Percentiles rank a stretch among this genome's conserved stretches.
Conservation (phyloP, 441 rosid genomes). For the Pelargonium hybrid region DNA sequence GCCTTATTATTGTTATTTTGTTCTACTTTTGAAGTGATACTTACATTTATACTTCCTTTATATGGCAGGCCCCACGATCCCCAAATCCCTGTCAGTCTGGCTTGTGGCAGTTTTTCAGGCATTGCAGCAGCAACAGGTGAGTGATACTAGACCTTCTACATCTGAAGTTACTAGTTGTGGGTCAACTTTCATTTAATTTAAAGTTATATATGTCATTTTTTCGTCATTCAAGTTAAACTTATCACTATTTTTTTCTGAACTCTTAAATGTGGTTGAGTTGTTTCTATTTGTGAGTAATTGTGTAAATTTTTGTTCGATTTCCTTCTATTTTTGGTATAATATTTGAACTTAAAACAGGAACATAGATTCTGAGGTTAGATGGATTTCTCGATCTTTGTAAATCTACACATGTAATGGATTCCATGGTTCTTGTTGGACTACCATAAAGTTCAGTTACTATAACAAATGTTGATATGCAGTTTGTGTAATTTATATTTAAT, state of each 20-base stretch:
- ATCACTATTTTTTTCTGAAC: neutral
- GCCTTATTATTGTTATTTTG: neutral
- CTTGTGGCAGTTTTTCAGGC: constrained; percentile 93
- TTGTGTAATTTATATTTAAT: neutral
- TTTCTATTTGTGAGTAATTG: neutral
- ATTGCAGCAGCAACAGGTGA: constrained; percentile 86
- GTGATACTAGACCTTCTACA: constrained; percentile 19
- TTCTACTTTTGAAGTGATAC: constrained; percentile 3
- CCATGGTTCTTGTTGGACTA: neutral
- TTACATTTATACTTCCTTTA: neutral
- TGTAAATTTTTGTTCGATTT: neutral
- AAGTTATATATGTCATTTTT: neutral
- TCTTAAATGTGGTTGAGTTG: neutral
- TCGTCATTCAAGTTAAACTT: neutral
- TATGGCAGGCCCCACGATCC: constrained; percentile 66
- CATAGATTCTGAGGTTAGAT: constrained; percentile 9
- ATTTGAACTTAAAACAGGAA: neutral
- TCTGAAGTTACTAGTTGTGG: constrained; percentile 1
- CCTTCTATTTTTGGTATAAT: neutral
- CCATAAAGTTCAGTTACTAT: constrained; percentile 4
- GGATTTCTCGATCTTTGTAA: neutral
- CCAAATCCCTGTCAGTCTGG: constrained; percentile 49
- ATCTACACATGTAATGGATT: neutral
- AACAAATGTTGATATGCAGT: constrained; percentile 9
- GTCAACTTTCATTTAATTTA: neutral